Evolutionary conservation across 331 rosid genomes (phyloP).

Genomic region (Pyrus hybrid): DNA sequence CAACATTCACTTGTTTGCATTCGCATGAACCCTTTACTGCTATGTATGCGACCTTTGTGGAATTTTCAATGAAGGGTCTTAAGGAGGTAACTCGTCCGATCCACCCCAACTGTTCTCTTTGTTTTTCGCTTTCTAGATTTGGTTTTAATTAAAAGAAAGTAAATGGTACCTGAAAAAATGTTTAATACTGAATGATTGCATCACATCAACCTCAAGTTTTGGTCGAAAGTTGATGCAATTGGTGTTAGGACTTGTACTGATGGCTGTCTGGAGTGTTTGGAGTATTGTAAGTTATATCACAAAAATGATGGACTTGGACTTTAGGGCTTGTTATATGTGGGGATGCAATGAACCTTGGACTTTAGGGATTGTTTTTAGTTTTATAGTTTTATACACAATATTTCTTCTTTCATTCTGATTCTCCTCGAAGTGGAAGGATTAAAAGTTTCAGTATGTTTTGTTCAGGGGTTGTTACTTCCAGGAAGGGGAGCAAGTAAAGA

Average conservation of each 20-base stretch:
- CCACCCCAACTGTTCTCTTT: too few species aligned
- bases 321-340: too few species aligned
- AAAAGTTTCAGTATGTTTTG: neutral
- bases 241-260: neutral
- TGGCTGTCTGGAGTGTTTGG: neutral
- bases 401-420: neutral
- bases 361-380: neutral
- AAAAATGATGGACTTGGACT: too few species aligned
- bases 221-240: neutral
- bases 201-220: neutral
- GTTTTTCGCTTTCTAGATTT: too few species aligned
- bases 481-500: conserved; percentile 52
- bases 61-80: too few species aligned
- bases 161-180: too few species aligned
- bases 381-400: neutral
- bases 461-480: conserved; percentile 86
- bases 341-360: neutral
- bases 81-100: too few species aligned
- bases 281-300: neutral
- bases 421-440: neutral
- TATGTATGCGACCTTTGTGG: too few species aligned
- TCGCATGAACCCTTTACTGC: neutral
- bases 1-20: neutral
- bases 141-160: too few species aligned
- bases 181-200: too few species aligned